Evolutionary conservation across 2,329 filamentous ascomycete genomes (phyloP).

Genomic region (Sporothrix globosa): DNA sequence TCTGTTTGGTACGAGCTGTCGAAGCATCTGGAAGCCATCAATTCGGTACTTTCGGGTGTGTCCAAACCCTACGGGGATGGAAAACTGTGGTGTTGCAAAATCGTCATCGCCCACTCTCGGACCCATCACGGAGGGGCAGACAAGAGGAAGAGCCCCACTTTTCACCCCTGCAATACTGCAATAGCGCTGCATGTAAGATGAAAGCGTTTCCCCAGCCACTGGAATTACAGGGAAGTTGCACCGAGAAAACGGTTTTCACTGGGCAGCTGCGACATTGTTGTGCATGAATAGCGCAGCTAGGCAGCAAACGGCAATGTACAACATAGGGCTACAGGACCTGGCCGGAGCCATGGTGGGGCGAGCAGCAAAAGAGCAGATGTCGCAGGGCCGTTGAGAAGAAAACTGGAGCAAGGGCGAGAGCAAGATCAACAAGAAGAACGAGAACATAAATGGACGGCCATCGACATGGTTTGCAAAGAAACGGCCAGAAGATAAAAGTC

Average conservation of each 20-base stretch:
- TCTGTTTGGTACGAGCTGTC: not conserved
- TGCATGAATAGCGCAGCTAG: not conserved
- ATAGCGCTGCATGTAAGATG: conserved; percentile 8
- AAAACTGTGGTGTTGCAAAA: not conserved
- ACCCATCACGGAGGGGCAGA: conserved; percentile 4
- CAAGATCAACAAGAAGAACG: not conserved
- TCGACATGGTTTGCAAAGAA: no score
- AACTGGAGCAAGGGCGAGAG: not conserved
- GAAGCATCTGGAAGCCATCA: conserved; percentile 23
- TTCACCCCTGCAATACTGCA: conserved; percentile 5
- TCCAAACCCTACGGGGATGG: conserved; percentile 20
- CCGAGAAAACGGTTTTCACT: not conserved
- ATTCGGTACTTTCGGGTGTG: conserved; percentile 25
- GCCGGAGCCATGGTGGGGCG: not conserved
- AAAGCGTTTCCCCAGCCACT: conserved; percentile 14
- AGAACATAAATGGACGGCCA: not conserved
- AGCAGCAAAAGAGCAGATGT: not conserved
- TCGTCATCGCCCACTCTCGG: conserved; percentile 4
- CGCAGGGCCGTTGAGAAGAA: not conserved
- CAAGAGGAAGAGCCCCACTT: conserved; percentile 1
- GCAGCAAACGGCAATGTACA: not conserved
- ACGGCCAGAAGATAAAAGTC: no score
- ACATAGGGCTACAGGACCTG: not conserved
- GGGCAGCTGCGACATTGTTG: not conserved
- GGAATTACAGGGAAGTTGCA: conserved; percentile 1